Base-by-base conservation (phyloP, 352 stramenopile species). In the Peronospora belbahrii region DNA sequence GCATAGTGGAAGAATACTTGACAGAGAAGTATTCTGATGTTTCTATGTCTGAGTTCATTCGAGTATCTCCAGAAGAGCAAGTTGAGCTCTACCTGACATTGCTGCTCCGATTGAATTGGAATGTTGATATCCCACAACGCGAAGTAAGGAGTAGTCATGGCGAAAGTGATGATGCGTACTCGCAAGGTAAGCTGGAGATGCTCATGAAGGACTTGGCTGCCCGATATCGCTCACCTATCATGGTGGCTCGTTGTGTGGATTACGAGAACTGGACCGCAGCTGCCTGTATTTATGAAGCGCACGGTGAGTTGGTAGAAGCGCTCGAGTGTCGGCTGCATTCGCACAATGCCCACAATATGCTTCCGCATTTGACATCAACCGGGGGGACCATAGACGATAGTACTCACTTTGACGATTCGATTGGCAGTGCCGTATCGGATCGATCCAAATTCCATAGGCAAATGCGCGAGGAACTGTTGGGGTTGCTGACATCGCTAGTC, bases 191-290 rank as follows among this genome's bases (percentile, higher is more conserved):
- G 10, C 59, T 94, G 30, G 74, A 91, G 48, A 34, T 33, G 27
- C 40, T 80, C 0, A 40, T 94, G 41, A 81, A 69, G 13, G 48
- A 70, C 18, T 67, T 87, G 14, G 69, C 66, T n/a, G 30, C 62
- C 7, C 70, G 71, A 36, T 94, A 91, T 50, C 79, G 82, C 0
- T 79, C 82, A 4, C 80, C 82, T 2, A 69, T 88, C 10, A 70
- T 94, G 59, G 67, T 90, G 14, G 57, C 81, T 20, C 74, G 82
- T 5, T 91, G 79, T 53, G 66, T 87, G 5, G 82, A 94, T 58
- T 91, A 82, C 27, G 72, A 63, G 10, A 91, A 94, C 44, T 94
- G 82, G 82, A 74, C 61, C 15, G 82, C 79, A 0, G 82, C 82
- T 0, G 82, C 82, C 1, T 75, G 65, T 42, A 63, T 91, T 14